Evolutionary conservation across 768 basidiomycete species (phyloP), one percentile per base, ranked within the genome.

Genomic region (Royoungia palumana): DNA sequence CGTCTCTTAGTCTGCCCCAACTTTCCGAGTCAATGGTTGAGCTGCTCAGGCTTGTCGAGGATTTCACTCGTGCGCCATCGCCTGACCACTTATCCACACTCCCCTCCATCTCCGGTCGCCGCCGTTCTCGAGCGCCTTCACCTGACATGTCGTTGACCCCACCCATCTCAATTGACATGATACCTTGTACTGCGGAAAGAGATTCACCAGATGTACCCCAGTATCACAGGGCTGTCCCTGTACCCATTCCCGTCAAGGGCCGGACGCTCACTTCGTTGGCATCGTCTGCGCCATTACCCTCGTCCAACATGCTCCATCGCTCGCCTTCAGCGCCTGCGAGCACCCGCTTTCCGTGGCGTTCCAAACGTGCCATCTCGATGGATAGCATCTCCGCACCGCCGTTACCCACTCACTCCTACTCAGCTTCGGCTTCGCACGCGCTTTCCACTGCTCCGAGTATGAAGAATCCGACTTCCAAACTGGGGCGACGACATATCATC

Each of bases 41-140:
- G 17, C 25, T 57, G 14, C 32, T 32, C 32, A 37, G 22, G 42
- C 25, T 41, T 6, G 10, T 16, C 2, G 60, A 57, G 13, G 49
- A 47, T 24, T 17, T 28, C 6, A 48, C 54, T 0, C 57, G 56
- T 22, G 46, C 44, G 4, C 49, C 67, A 6, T 67, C 65, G 3
- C 67, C 65, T 12, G 44, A 6, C 16, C 30, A 63, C 2, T 43
- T 69, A 41, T 65, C 60, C 4, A 9, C 49, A 1, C 46, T 61
- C 0, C 49, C 65, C 3, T 48, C 65, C 19, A 45, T 67, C 5
- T 69, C 67, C 9, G 55, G 41, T 11, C 60, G 65, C 6, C n/a
- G 5, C 19, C 22, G 2, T 35, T 46, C 44, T 3, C 51, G 40
- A 16, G 42, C 55, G 11, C 21, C 48, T 2, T 53, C 46, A 6